Base-by-base conservation (phyloP, 306 rosid genomes). In the Cyamopsis tetragonoloba region DNA sequence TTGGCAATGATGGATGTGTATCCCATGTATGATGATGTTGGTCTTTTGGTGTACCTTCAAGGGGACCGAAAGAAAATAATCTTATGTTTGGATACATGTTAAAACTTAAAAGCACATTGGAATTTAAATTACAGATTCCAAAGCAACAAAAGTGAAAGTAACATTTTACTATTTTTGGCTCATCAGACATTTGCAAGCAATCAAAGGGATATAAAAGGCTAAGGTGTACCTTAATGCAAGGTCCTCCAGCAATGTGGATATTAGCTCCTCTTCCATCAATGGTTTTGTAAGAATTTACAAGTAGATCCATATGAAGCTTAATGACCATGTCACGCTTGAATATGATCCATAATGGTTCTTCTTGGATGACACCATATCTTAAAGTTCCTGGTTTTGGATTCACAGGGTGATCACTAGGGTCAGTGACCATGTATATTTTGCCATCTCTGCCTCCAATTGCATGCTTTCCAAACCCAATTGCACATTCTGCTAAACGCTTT, bases 401-500 rank as follows among this genome's bases (percentile, higher is more conserved):
- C 69, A 86, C 74, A 0, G 96, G 87, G 72, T 88, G 31, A 6
- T 79, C 85, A 3, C 83, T 30, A 0, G 84, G 15, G 70, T 93
- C 89, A 0, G 80, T 88, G 6, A 93, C 98, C n/a, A 86, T 66
- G 20, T 93, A 89, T 3, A 72, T 34, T 65, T 73, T 88, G 0
- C 98, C 98, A 23, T 93, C 82, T 12, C 70, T 72, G 32, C 98
- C 97, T 0, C 97, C 98, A 2, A 83, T 84, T 56, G 98, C 89
- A 0, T 78, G 59, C 67, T 80, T 86, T 0, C 98, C 97, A 3
- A 93, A 93, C 14, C 97, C 98, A 37, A 93, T 86, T 1, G 69
- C 87, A 60, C 98, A 93, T 11, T 83, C 85, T 0, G 96, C 96
- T 0, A 93, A 71, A 1, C 81, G 79, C 68, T 81, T 73, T 1